Percentiles rank a stretch among this genome's conserved stretches.
Evolutionary conservation across 371 early-diverging fungal species (phyloP).

Genomic region (Mucor plumbeus): DNA sequence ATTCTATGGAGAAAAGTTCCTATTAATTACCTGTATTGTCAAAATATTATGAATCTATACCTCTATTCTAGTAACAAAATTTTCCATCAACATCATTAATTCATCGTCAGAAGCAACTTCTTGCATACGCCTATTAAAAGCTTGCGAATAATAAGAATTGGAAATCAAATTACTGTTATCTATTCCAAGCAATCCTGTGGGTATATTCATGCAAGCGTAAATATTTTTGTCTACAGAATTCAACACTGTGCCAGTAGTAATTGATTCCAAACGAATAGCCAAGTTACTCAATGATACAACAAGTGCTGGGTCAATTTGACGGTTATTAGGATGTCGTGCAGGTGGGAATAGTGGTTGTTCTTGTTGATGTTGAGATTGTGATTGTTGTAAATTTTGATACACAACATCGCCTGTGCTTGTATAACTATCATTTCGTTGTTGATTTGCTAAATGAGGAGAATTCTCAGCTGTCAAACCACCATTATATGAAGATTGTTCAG

Average conservation of each 20-base stretch:
- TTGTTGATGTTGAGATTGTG: background rate
- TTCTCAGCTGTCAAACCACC: background rate
- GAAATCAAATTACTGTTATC: background rate
- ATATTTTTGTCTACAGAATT: background rate
- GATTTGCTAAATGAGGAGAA: background rate
- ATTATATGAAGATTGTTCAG: background rate
- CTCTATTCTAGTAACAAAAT: conserved; percentile 66
- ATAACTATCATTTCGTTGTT: background rate
- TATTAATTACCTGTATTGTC: background rate
- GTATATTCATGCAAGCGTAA: conserved; percentile 19
- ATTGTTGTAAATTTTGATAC: background rate
- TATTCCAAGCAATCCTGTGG: background rate
- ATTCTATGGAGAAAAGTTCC: conserved; percentile 40
- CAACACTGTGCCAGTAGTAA: conserved; percentile 44
- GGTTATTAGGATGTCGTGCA: background rate
- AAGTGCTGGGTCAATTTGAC: conserved; percentile 45
- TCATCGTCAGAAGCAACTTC: conserved; percentile 64
- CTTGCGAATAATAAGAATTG: conserved; percentile 19
- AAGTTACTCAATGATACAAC: conserved; percentile 51
- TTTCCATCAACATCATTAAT: conserved; percentile 58
- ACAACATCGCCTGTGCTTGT: conserved; percentile 1
- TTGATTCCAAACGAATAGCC: conserved; percentile 60
- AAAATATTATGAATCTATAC: conserved; percentile 25
- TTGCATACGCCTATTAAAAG: conserved; percentile 40
- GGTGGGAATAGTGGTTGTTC: background rate